Base-by-base conservation (phyloP, 2,329 filamentous ascomycete genomes). In the Claviceps sp. region DNA sequence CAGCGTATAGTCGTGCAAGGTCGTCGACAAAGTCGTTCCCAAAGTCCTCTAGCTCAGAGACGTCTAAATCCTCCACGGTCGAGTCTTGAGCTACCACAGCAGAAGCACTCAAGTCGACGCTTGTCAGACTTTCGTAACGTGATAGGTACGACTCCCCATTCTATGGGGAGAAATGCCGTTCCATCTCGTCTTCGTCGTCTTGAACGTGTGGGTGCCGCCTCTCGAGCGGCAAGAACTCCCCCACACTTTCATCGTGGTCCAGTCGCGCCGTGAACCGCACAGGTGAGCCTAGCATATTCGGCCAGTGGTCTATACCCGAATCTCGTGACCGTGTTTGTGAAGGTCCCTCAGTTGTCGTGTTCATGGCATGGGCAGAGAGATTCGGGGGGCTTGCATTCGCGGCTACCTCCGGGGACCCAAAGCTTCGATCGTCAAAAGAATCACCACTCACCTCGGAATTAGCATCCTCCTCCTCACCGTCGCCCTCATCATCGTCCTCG, bases 401-500 rank as follows among this genome's bases (percentile, higher is more conserved):
- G 55, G 56, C 59, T 52, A 56, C 59, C 57, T 63, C 62, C 51
- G 64, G 58, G 49, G 58, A 59, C 49, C 58, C 54, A 52, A 53
- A 53, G 58, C 59, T 57, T 53, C 58, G 56, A 60, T 64, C 62
- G 50, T 67, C 63, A 61, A 57, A 58, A 58, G 62, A 68, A 66
- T 65, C 63, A 54, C 58, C 57, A 69, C 80, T 77, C 70, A 84
- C 81, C 80, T 84, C 81, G 56, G 75, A 81, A 63, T 78, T 79
- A 41, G 80, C 79, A 55, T 88, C 85, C 59, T 88, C 85, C 58
- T 91, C 84, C 58, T 85, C 85, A 53, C 88, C 87, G 55, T 95
- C 88, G 70, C 89, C 86, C 56, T 96, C 91, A 60, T 96, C 91
- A 57, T 97, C 93, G 58, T 97, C 93, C 67, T 96, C 91, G 60